A percentile compares a stretch with the other conserved stretches of the same genome.
Conservation (phyloP, 1,284 basidiomycete species). For the Moniliella sp. region DNA sequence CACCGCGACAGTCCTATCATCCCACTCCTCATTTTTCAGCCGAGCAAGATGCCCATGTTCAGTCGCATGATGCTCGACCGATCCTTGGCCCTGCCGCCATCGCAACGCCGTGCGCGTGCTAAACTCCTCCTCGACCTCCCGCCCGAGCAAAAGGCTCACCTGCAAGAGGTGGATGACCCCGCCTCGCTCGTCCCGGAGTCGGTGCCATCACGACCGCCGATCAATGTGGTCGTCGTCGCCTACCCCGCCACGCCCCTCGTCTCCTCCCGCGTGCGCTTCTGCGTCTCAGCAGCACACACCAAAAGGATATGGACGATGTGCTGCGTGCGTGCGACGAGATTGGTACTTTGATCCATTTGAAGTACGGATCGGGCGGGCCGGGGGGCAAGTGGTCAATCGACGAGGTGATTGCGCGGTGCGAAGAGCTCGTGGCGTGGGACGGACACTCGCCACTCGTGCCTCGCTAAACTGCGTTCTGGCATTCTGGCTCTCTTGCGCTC, state of each 20-base stretch:
- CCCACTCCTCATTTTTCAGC: slow-evolving; percentile 75
- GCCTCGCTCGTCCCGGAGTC: slow-evolving; percentile 4
- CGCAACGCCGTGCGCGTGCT: slow-evolving; percentile 10
- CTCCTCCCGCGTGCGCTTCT: slow-evolving; percentile 74
- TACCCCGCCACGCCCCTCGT: slow-evolving; percentile 71
- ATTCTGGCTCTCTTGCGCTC: too few species aligned
- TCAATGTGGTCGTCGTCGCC: slow-evolving; percentile 28
- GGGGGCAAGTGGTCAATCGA: slow-evolving; percentile 62
- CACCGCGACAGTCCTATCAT: slow-evolving; percentile 77
- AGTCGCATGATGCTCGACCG: slow-evolving; percentile 29
- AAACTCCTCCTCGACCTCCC: slow-evolving; percentile 8
- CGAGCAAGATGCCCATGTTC: slow-evolving; percentile 39
- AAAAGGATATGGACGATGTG: slow-evolving; percentile 82
- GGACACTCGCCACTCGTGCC: too few species aligned
- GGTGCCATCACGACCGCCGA: slow-evolving; percentile 12
- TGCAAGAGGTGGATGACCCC: slow-evolving; percentile 9
- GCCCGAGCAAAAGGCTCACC: slow-evolving; percentile 7
- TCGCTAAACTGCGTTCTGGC: too few species aligned
- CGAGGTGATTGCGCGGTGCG: slow-evolving; percentile 51
- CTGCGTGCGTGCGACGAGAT: slow-evolving; percentile 77
- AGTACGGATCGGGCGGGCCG: slow-evolving; percentile 44
- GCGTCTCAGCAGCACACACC: slow-evolving; percentile 78
- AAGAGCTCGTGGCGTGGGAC: slow-evolving; percentile 48
- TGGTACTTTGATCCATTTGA: slow-evolving; percentile 60
- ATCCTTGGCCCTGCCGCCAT: slow-evolving; percentile 15